Evolutionary conservation across 495 filamentous ascomycete genomes (phyloP).

Genomic region (Penicillium salamii): DNA sequence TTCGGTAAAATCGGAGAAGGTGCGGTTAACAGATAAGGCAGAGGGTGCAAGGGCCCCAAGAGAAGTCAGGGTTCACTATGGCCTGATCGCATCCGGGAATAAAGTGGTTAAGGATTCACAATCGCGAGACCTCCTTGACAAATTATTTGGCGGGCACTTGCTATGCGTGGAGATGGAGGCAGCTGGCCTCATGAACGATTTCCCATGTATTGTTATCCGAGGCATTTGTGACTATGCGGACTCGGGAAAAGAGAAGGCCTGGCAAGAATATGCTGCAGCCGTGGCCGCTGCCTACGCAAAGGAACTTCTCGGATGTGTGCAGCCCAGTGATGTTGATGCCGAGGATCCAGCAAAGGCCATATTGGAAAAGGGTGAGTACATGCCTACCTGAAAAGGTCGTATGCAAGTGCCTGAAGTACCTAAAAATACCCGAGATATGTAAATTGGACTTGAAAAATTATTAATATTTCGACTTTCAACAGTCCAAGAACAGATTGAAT

Average conservation of each 20-base stretch:
- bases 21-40: no score
- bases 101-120: no score
- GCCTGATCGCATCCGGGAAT: no score
- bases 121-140: no score
- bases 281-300: slow-evolving; percentile 29
- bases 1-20: neutral
- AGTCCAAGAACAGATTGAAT: slow-evolving; percentile 15
- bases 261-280: slow-evolving; percentile 32
- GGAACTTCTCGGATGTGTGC: slow-evolving; percentile 16
- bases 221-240: slow-evolving; percentile 40
- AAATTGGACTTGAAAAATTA: neutral
- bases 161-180: slow-evolving; percentile 40
- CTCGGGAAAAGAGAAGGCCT: slow-evolving; percentile 33
- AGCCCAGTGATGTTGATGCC: slow-evolving; percentile 2
- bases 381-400: slow-evolving; percentile 5
- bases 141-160: neutral
- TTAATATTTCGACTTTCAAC: slow-evolving; percentile 3
- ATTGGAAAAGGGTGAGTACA: slow-evolving; percentile 7
- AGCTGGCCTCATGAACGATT: slow-evolving; percentile 35
- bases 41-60: neutral
- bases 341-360: slow-evolving; percentile 3
- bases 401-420: neutral
- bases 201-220: slow-evolving; percentile 34
- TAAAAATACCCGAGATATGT: slow-evolving; percentile 1
- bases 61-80: neutral